Conservation (phyloP, 768 basidiomycete species). For the Suillus fuscotomentosus region DNA sequence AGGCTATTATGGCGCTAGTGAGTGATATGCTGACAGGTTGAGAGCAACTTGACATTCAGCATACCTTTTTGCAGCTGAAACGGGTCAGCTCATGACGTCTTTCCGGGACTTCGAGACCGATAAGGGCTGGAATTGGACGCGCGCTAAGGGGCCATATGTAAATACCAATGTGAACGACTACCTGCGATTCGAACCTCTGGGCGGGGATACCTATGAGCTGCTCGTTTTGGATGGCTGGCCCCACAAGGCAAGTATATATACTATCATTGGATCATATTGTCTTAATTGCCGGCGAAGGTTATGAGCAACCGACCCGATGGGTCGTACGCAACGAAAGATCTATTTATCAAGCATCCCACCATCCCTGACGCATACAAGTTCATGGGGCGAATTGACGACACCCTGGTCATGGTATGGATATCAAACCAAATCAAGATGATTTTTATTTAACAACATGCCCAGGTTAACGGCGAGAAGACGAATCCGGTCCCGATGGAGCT, state of each 20-base stretch:
- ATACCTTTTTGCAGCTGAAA: conserved; percentile 20
- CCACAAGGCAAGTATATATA: conserved; percentile 37
- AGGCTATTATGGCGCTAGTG: conserved; percentile 49
- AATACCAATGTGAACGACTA: conserved; percentile 26
- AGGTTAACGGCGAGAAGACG: conserved; percentile 50
- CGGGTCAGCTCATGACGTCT: conserved; percentile 44
- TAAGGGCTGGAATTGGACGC: conserved; percentile 57
- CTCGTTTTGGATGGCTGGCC: conserved; percentile 52
- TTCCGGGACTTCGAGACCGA: conserved; percentile 46
- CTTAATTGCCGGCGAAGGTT: conserved; percentile 11
- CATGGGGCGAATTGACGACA: conserved; percentile 56
- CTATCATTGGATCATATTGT: conserved; percentile 13
- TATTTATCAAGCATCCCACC: conserved; percentile 48
- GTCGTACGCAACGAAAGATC: conserved; percentile 55
- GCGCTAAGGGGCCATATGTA: conserved; percentile 27
- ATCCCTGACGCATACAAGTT: conserved; percentile 42
- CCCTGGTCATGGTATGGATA: conserved; percentile 37
- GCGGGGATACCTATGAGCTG: conserved; percentile 43
- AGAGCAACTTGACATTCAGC: background rate
- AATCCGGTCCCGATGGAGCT: conserved; percentile 57
- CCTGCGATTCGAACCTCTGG: conserved; percentile 43
- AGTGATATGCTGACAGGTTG: conserved; percentile 12
- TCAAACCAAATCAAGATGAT: background rate
- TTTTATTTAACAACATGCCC: conserved; percentile 21
- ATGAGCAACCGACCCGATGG: conserved; percentile 47